phyloP scores from a whole-genome alignment of 1,284 basidiomycete species.

The Boletellus deceptivus region DNA sequence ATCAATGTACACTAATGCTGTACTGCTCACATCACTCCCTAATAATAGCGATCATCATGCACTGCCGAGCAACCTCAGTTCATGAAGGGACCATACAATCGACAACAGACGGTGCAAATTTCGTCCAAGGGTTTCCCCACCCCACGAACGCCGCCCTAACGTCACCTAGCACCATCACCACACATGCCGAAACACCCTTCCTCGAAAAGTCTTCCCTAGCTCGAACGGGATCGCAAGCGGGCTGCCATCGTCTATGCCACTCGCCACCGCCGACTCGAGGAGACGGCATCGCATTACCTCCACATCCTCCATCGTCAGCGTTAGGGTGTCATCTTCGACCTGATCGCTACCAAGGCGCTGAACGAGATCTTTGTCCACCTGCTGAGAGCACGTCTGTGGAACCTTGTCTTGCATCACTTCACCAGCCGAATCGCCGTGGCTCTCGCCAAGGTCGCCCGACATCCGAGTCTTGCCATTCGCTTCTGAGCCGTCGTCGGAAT shows the following conservation, averaged over 20 bases:
- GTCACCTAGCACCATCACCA: slow-evolving; percentile 19
- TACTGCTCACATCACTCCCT: neutral
- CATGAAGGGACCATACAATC: neutral
- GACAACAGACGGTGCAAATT: neutral
- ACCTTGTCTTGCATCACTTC: slow-evolving; percentile 1
- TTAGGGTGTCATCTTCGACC: slow-evolving; percentile 8
- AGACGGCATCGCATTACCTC: slow-evolving; percentile 16
- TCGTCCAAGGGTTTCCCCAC: neutral
- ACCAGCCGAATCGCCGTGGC: neutral
- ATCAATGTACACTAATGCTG: slow-evolving; percentile 4
- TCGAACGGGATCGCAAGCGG: slow-evolving; percentile 22
- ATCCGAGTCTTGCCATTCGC: neutral
- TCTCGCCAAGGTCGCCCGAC: neutral
- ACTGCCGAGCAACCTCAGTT: neutral
- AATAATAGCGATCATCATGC: neutral
- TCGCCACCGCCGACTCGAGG: slow-evolving; percentile 2
- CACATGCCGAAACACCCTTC: slow-evolving; percentile 24
- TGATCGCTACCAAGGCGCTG: neutral
- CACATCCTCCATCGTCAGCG: slow-evolving; percentile 22
- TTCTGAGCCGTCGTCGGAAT: neutral
- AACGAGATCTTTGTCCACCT: neutral
- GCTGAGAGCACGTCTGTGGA: neutral
- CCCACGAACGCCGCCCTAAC: neutral
- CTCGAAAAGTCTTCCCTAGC: slow-evolving; percentile 20
- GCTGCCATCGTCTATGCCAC: slow-evolving; percentile 1